A percentile compares a stretch with the other conserved stretches of the same genome.
These are phyloP conservation scores for Agarophyton chilense DNA, from an alignment of 23 red algal species.

Conservation along the genomic window DNA sequence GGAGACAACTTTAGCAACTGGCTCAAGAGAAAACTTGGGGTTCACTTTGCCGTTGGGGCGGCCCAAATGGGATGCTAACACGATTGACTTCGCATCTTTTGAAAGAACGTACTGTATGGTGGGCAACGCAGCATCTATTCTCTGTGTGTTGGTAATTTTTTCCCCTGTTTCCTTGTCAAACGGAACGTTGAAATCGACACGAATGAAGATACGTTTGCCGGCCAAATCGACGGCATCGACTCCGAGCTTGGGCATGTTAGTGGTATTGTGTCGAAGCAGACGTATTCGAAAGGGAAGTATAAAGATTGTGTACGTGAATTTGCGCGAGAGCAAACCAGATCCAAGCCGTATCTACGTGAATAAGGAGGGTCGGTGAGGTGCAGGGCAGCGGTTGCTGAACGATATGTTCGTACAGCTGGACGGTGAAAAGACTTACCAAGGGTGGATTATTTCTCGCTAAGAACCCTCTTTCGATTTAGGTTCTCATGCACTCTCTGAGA, in stretches of 20 bases:
- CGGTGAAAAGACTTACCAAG: no score
- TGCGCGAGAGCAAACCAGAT: no score
- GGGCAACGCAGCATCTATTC: constrained; percentile 90
- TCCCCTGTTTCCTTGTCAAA: constrained; percentile 91
- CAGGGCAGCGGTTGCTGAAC: no score
- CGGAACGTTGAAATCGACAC: constrained; percentile 97
- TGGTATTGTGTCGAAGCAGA: no score
- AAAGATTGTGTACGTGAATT: no score
- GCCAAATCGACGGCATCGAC: constrained; percentile 72
- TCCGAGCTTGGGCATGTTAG: constrained; percentile 59
- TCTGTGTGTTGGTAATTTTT: constrained; percentile 82
- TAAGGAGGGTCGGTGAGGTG: no score
- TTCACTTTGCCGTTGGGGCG: constrained; percentile 69
- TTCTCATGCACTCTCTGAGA: no score
- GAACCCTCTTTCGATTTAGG: no score
- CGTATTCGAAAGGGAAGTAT: no score
- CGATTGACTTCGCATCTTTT: constrained; percentile 78
- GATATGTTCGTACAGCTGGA: no score
- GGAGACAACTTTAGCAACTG: constrained; percentile 69
- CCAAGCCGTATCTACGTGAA: no score
- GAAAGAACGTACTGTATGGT: constrained; percentile 84
- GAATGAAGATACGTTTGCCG: constrained; percentile 90
- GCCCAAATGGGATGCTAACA: constrained; percentile 92
- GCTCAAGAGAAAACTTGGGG: constrained; percentile 82
- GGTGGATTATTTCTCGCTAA: no score